Evolutionary conservation across 2,329 filamentous ascomycete genomes (phyloP), one percentile per base, ranked within the genome.

Genomic region (Cryoendolithus antarcticus): DNA sequence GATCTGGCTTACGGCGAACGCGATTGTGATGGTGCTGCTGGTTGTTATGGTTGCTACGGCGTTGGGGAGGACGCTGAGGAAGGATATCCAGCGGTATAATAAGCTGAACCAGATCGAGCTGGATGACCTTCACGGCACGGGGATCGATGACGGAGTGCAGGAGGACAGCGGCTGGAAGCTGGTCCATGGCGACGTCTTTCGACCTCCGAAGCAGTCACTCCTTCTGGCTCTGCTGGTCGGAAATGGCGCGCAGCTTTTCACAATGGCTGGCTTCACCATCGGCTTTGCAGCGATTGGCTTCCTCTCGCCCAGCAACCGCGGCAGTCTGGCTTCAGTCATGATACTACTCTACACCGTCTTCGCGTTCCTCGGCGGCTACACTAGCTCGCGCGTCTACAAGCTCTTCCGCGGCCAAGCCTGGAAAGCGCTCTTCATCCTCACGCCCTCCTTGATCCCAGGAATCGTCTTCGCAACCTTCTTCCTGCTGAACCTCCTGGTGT

Each of bases 121-220:
- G 28, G 89, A 95, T 44, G 89, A 96, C 57, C 70, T 96, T 29
- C 81, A 82, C 32, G 84, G 83, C 31, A 82, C 77, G 30, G 64
- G 67, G 7, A 69, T 86, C 4, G 89, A 95, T 49, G 89, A 96
- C 54, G 89, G 88, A 28, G 84, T 96, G 1, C 88, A 94, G 60
- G 91, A 98, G 56, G 91, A 98, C 61, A 95, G 88, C 7, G 91
- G 91, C 45, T 98, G 91, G 91, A 98, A 98, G 64, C 67, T 98
- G 35, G 88, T 98, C 1, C 91, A 98, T 54, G 91, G 91, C 39
- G 91, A 98, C 60, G 89, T 96, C 27, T 98, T 98, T 72, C 82
- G 91, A 41, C 79, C 81, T 8, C 91, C 91, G 3, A 76, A 80
- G 48, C 79, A 83, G 44, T 83, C 88, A 1, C 71, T 98, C 21